These are phyloP conservation scores for Arxiozyma heterogenica DNA, from an alignment of 1,139 yeast species.

Conservation along the genomic window DNA sequence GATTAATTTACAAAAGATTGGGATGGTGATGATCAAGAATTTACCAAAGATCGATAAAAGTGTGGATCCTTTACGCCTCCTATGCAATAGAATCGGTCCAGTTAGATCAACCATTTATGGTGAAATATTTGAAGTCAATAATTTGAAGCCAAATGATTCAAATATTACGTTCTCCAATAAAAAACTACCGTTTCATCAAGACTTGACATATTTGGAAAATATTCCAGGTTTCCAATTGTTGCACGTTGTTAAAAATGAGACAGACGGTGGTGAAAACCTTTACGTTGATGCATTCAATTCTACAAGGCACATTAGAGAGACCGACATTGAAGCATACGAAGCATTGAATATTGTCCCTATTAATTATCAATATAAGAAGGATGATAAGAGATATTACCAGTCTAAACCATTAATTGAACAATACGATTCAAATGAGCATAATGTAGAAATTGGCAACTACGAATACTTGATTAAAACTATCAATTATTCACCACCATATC, in stretches of 20 bases:
- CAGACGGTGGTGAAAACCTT: constrained; percentile 44
- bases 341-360: constrained; percentile 59
- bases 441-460: constrained; percentile 24
- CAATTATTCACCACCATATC: constrained; percentile 80
- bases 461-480: constrained; percentile 44
- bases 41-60: constrained; percentile 38
- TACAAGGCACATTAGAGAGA: constrained; percentile 43
- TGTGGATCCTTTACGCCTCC: constrained; percentile 32
- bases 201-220: constrained; percentile 66
- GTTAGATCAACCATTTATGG: constrained; percentile 71
- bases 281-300: constrained; percentile 73
- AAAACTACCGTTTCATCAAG: constrained; percentile 73
- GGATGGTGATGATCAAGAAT: constrained; percentile 47
- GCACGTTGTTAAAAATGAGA: constrained; percentile 66
- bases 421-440: constrained; percentile 33
- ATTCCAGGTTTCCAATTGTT: constrained; percentile 77
- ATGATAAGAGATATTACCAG: constrained; percentile 54
- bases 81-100: constrained; percentile 61
- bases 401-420: constrained; percentile 61
- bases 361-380: constrained; percentile 61
- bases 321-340: constrained; percentile 54
- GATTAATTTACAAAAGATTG: constrained; percentile 45
- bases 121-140: constrained; percentile 58
- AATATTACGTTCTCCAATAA: constrained; percentile 66
- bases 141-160: constrained; percentile 46